These are phyloP conservation scores for Zoysia japonica DNA, from an alignment of 176 grass and related monocot species.

Conservation along the genomic window DNA sequence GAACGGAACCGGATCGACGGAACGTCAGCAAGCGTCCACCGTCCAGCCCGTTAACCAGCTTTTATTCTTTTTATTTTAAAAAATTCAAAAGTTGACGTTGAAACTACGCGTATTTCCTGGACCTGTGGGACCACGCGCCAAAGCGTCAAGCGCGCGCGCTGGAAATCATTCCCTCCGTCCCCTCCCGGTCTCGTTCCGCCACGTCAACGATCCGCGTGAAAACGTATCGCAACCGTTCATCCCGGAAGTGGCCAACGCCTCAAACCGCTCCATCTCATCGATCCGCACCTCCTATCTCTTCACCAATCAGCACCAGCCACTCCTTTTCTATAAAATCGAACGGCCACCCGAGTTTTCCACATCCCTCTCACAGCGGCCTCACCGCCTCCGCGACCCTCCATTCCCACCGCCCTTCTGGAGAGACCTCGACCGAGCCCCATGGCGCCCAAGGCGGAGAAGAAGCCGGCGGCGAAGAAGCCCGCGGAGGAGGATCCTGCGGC, in stretches of 20 bases:
- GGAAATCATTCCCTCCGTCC: no score
- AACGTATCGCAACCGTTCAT: neutral
- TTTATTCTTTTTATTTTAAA: no score
- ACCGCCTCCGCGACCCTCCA: accelerated
- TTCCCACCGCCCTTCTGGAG: neutral
- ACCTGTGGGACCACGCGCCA: no score
- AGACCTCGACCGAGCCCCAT: neutral
- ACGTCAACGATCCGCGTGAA: conserved; percentile 18
- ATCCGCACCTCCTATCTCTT: neutral
- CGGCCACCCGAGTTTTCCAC: no score
- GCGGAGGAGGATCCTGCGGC: conserved; percentile 8
- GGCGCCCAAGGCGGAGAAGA: conserved; percentile 33
- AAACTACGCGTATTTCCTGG: no score
- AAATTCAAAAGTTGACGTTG: no score
- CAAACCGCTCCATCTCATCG: neutral
- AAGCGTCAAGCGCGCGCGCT: no score
- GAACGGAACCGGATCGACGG: no score
- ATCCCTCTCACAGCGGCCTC: neutral
- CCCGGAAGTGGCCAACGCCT: neutral
- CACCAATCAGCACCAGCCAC: conserved; percentile 21
- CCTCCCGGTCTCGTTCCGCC: no score
- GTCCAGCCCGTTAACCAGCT: no score
- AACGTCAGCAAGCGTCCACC: no score
- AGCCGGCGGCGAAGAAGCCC: conserved; percentile 39
- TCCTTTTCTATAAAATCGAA: neutral